Percentiles rank a stretch among this genome's conserved stretches.
Evolutionary conservation across 2,329 filamentous ascomycete species (phyloP).

Genomic region (Blastomyces percursus): DNA sequence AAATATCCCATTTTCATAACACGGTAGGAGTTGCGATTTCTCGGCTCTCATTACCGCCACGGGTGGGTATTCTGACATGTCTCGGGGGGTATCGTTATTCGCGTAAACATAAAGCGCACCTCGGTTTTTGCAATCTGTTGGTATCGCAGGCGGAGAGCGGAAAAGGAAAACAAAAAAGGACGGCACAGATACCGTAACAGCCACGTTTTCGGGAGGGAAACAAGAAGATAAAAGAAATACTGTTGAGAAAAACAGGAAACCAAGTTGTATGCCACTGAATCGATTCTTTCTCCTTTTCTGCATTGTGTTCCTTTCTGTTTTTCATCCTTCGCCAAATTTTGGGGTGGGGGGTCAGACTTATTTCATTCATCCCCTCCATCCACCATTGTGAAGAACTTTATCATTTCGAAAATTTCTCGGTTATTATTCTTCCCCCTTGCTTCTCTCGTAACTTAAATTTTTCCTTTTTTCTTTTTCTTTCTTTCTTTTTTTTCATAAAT

Average conservation of each 20-base stretch:
- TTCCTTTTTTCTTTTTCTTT: too few species aligned
- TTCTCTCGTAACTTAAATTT: not conserved
- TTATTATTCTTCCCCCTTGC: not conserved
- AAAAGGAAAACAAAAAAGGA: not conserved
- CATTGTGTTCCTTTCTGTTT: not conserved
- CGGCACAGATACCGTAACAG: not conserved
- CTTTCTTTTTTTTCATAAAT: not conserved
- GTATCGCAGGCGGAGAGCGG: not conserved
- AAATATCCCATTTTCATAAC: not conserved
- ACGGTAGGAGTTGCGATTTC: not conserved
- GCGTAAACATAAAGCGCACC: not conserved
- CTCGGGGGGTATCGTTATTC: not conserved
- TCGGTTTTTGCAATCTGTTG: not conserved
- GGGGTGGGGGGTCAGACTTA: not conserved
- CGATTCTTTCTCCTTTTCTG: not conserved
- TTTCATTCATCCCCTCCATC: not conserved
- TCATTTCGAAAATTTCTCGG: not conserved
- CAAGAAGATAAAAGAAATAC: not conserved
- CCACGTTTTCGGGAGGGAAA: not conserved
- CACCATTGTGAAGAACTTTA: not conserved
- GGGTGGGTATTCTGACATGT: not conserved
- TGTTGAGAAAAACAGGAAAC: not conserved
- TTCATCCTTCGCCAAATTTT: not conserved
- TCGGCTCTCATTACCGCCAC: not conserved
- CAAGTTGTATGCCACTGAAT: not conserved